Evolutionary conservation across 1,284 basidiomycete genomes (phyloP).

Genomic region (Boletus albobrunnescens): DNA sequence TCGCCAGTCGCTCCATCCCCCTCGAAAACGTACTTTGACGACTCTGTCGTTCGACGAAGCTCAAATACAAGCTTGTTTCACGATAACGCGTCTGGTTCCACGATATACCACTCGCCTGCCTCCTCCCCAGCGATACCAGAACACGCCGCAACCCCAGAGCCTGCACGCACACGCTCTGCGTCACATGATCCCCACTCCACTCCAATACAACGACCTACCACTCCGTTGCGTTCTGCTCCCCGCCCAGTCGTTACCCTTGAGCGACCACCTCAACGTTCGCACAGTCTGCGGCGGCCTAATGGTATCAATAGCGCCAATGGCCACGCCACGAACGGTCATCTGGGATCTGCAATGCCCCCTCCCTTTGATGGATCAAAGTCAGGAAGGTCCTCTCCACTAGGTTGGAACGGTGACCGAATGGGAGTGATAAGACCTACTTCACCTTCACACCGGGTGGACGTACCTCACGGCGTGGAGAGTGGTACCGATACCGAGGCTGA

Average conservation of each 20-base stretch:
- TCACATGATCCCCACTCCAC: slow-evolving; percentile 22
- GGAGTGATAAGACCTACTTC: slow-evolving; percentile 49
- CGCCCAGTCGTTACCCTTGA: slow-evolving; percentile 25
- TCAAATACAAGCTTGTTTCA: slow-evolving; percentile 23
- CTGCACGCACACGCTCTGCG: slow-evolving; percentile 18
- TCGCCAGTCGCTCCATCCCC: slow-evolving; percentile 24
- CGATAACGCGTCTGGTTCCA: slow-evolving; percentile 30
- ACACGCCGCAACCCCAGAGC: slow-evolving; percentile 20
- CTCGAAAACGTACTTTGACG: slow-evolving; percentile 15
- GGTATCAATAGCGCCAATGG: slow-evolving; percentile 1
- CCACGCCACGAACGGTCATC: slow-evolving; percentile 7
- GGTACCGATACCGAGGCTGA: slow-evolving; percentile 68
- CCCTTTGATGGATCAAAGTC: slow-evolving; percentile 22
- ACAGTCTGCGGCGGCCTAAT: slow-evolving; percentile 20
- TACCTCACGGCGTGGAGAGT: slow-evolving; percentile 67
- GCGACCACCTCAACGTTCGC: slow-evolving; percentile 25
- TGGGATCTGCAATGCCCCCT: slow-evolving; percentile 10
- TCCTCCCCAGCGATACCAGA: slow-evolving; percentile 30
- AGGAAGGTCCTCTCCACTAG: slow-evolving; percentile 19
- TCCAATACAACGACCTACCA: slow-evolving; percentile 9
- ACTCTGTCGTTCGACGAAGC: slow-evolving; percentile 11
- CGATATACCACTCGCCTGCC: slow-evolving; percentile 31
- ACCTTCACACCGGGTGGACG: slow-evolving; percentile 58
- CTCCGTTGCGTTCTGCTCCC: slow-evolving; percentile 17
- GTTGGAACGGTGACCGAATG: slow-evolving; percentile 20